Evolutionary conservation across 768 basidiomycete species (phyloP), one percentile per base, ranked within the genome.

Genomic region (Lentinula lateritia): DNA sequence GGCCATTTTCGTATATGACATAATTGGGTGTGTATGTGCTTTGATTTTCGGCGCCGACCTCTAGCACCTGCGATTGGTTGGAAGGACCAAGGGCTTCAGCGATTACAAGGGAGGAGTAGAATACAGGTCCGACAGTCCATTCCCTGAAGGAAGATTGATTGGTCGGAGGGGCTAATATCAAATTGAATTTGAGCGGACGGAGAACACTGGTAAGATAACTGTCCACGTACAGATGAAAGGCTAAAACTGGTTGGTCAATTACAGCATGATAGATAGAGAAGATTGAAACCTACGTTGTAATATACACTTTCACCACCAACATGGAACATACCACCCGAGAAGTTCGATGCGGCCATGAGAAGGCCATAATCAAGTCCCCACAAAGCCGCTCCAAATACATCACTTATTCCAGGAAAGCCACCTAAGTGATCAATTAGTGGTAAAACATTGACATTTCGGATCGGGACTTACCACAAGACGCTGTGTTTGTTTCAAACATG

Each of bases 61-160:
- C 91, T 28, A 89, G 68, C 9, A 93, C 79, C 63, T 84, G 88
- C 0, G 86, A 81, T 0, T 66, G 70, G 69, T 88, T 87, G 8
- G 83, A 80, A 16, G 80, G 72, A 18, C 89, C 89, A 23, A 93
- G 74, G 2, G 79, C 78, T 70, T 93, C 92, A 2, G 90, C 86
- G 62, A 88, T 75, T 63, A 84, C 79, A 6, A 95, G 76, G 3
- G 87, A 80, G 0, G 90, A 80, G 71, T 93, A 93, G 74, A 90
- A 92, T 54, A 88, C 76, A 0, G 90, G 84, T 0, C 89, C 89
- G 50, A 92, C 76, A 0, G 88, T 89, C 90, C 90, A 93, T 73
- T 88, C 75, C 59, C 80, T 80, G 73, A 80, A 85, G 0, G 76
- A 68, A 6, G 84, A 81, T 62, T 87, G 78, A 65, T 87, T 85